Percentiles rank a stretch among this genome's conserved stretches.
phyloP scores from a whole-genome alignment of 1,284 basidiomycete species.

The Rhodotorula sp. region DNA sequence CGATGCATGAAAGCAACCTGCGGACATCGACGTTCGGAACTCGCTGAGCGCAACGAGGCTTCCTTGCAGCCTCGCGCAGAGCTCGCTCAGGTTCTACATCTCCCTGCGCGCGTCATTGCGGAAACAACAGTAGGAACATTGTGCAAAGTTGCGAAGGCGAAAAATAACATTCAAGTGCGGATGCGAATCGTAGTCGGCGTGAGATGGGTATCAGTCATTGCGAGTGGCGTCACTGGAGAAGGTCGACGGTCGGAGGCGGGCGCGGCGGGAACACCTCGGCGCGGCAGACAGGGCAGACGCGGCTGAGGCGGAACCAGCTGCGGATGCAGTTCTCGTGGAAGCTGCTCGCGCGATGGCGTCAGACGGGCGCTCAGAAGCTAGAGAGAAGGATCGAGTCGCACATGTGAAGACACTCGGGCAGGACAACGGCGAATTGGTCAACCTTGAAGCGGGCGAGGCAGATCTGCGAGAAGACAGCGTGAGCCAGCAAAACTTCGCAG shows the following conservation, averaged over 20 bases:
- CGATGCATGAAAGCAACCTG: no score
- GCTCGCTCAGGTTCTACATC: no score
- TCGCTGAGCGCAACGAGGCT: no score
- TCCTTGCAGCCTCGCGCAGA: no score
- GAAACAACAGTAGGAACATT: no score
- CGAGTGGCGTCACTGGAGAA: neutral
- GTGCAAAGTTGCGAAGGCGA: no score
- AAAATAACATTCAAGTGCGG: neutral
- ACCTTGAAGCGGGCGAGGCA: conserved; percentile 40
- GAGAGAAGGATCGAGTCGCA: neutral
- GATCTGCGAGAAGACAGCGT: conserved; percentile 5
- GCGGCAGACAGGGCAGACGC: conserved; percentile 33
- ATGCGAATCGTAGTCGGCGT: no score
- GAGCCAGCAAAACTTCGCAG: no score
- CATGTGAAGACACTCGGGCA: conserved; percentile 40
- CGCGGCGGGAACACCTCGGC: conserved; percentile 25
- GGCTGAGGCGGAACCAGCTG: conserved; percentile 30
- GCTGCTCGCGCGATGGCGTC: neutral
- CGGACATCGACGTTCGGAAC: no score
- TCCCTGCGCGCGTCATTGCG: no score
- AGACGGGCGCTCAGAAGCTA: no score
- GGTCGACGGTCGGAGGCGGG: neutral
- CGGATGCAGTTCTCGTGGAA: conserved; percentile 37
- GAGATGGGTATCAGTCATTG: neutral
- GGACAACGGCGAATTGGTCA: conserved; percentile 35